These are phyloP conservation scores for Aspergillus nomiae DNA, from an alignment of 2,329 filamentous ascomycete genomes.

Conservation along the genomic window DNA sequence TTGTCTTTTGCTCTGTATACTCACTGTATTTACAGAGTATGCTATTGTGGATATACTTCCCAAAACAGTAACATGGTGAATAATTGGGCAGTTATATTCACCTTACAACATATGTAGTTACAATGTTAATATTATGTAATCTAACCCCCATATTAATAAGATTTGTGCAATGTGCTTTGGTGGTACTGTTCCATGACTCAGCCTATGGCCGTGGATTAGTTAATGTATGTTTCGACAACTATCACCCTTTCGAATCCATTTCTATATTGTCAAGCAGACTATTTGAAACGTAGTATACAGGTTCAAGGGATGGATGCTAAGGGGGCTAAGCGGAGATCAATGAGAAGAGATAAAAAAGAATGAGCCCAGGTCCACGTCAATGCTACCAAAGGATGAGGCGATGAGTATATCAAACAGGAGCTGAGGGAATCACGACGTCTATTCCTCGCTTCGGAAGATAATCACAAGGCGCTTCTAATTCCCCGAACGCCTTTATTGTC, in stretches of 20 bases:
- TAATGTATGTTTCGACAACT: background rate
- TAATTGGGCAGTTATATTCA: too few relatives aligned
- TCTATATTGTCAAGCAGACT: background rate
- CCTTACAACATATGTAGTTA: too few relatives aligned
- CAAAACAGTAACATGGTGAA: too few relatives aligned
- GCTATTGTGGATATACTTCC: too few relatives aligned
- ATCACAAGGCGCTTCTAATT: background rate
- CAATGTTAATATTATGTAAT: background rate
- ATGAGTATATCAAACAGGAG: background rate
- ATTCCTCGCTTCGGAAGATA: background rate
- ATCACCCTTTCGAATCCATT: background rate
- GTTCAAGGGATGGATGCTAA: background rate
- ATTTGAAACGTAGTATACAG: background rate
- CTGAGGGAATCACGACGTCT: background rate
- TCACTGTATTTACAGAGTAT: too few relatives aligned
- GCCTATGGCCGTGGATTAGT: background rate
- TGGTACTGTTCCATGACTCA: background rate
- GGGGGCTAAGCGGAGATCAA: background rate
- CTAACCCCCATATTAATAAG: background rate
- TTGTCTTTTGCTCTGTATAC: too few relatives aligned
- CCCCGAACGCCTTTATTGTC: slow-evolving; percentile 13
- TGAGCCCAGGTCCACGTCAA: background rate
- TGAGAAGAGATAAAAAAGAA: background rate
- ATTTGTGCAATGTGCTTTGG: background rate
- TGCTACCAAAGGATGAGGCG: background rate